Percentiles rank a stretch among this genome's conserved stretches.
phyloP scores from a whole-genome alignment of 495 filamentous ascomycete species.

The Clohesyomyces aquaticus region DNA sequence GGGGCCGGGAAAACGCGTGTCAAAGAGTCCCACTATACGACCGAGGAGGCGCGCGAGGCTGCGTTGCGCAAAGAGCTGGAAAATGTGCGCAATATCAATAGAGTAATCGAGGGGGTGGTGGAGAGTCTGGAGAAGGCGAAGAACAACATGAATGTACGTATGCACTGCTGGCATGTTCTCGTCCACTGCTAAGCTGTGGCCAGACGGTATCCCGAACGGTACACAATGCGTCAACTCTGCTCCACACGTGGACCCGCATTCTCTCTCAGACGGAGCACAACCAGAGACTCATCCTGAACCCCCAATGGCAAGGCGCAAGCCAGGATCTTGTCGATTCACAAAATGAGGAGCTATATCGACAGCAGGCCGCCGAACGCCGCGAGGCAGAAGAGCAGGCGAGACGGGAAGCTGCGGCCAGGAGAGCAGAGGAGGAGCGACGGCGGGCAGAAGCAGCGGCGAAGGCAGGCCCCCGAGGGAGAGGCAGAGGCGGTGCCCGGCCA shows the following conservation, averaged over 20 bases:
- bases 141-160: slow-evolving; percentile 83
- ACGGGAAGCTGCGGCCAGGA: slow-evolving; percentile 68
- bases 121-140: slow-evolving; percentile 77
- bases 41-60: slow-evolving; percentile 71
- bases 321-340: slow-evolving; percentile 84
- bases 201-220: slow-evolving; percentile 87
- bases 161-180: too few relatives aligned
- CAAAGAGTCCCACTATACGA: slow-evolving; percentile 61
- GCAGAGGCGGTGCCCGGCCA: slow-evolving; percentile 39
- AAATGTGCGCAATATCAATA: slow-evolving; percentile 79
- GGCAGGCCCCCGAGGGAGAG: slow-evolving; percentile 46
- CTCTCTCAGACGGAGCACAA: slow-evolving; percentile 97
- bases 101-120: slow-evolving; percentile 82
- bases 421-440: slow-evolving; percentile 69
- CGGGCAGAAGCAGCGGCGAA: slow-evolving; percentile 54
- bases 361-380: slow-evolving; percentile 74
- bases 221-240: slow-evolving; percentile 83
- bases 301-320: slow-evolving; percentile 84
- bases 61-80: slow-evolving; percentile 77
- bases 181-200: slow-evolving; percentile 9
- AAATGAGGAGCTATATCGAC: slow-evolving; percentile 68
- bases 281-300: slow-evolving; percentile 85
- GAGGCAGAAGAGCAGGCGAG: slow-evolving; percentile 74
- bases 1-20: slow-evolving; percentile 52
- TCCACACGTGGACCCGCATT: slow-evolving; percentile 95